Evolutionary conservation across 805 yeast species (phyloP), one percentile per base, ranked within the genome.

Genomic region (Candida easanensis): DNA sequence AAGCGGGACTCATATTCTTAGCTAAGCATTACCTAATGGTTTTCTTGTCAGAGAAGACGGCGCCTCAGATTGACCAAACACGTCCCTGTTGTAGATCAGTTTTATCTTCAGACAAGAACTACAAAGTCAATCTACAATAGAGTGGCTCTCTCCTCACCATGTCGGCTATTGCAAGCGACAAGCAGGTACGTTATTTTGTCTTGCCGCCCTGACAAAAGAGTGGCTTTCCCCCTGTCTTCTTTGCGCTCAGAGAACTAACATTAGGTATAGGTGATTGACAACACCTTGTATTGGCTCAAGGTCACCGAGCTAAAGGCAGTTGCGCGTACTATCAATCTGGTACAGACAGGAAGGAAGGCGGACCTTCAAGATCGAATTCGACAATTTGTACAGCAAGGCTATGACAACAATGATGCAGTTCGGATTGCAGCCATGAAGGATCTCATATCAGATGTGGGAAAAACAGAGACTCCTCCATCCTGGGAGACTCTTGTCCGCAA

Each of bases 261-360:
- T 9, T 14, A 9, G n/a, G 5, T 14, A 30, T 21, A 37, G 42
- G 33, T 6, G 8, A 34, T 27, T 15, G 8, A 27, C 17, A 15
- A 4, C 5, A 3, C 14, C 7, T 20, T 44, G 16, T 74, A 73
- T 8, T n/a, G 8, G 15, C 35, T 55, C 17, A 75, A 73, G 51
- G 78, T 80, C 2, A 62, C 72, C 0, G 77, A 75, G 42, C 65
- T 82, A 42, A 81, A 80, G 58, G 70, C 65, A 16, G 54, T 82
- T 1, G 74, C 82, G 27, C 67, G 76, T 34, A 54, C 79, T 1
- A 54, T 80, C 15, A 73, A 74, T 2, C 60, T 82, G 16, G 62
- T 77, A 2, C 53, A 66, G 9, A 55, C 71, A 5, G 95, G 93
- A 1, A 65, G 79, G 30, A 88, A 87, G 61, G 71, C 73, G 17